Evolutionary conservation across 2,329 filamentous ascomycete genomes (phyloP).

Genomic region (Sordariomycetes sp.): DNA sequence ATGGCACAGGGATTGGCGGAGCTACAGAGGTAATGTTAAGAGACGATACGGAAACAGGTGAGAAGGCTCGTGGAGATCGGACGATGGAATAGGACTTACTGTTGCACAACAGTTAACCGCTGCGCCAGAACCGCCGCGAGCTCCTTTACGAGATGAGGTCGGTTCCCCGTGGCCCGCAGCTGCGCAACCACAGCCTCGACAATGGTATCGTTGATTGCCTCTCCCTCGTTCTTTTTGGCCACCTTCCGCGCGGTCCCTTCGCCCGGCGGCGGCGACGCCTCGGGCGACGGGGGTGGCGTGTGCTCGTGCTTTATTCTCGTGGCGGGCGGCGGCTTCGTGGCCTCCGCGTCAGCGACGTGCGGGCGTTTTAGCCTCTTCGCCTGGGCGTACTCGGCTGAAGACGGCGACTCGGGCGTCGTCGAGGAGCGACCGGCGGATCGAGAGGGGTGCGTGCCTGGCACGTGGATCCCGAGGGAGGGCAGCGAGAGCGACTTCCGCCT

Average conservation of each 20-base stretch:
- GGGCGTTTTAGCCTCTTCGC: slow-evolving; percentile 68
- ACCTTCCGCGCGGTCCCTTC: background rate
- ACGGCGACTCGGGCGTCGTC: slow-evolving; percentile 7
- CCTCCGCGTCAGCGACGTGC: slow-evolving; percentile 40
- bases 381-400: slow-evolving; percentile 20
- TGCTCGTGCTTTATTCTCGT: slow-evolving; percentile 39
- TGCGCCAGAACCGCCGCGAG: slow-evolving; percentile 67
- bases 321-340: slow-evolving; percentile 7
- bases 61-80: background rate
- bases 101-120: slow-evolving; percentile 72
- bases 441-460: slow-evolving; percentile 54
- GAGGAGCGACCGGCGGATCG: slow-evolving; percentile 23
- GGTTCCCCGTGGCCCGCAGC: slow-evolving; percentile 78
- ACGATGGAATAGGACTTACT: slow-evolving; percentile 47
- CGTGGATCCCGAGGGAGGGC: slow-evolving; percentile 81
- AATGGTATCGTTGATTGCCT: slow-evolving; percentile 86
- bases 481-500: slow-evolving; percentile 91
- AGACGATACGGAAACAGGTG: background rate
- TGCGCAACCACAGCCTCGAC: slow-evolving; percentile 83
- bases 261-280: slow-evolving; percentile 10
- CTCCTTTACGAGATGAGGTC: slow-evolving; percentile 90
- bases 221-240: slow-evolving; percentile 40
- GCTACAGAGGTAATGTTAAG: slow-evolving; percentile 30
- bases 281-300: slow-evolving; percentile 45
- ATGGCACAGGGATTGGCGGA: slow-evolving; percentile 93